These are phyloP conservation scores for Allomyces javanicus DNA, from an alignment of 192 early-diverging fungal genomes.

Conservation along the genomic window DNA sequence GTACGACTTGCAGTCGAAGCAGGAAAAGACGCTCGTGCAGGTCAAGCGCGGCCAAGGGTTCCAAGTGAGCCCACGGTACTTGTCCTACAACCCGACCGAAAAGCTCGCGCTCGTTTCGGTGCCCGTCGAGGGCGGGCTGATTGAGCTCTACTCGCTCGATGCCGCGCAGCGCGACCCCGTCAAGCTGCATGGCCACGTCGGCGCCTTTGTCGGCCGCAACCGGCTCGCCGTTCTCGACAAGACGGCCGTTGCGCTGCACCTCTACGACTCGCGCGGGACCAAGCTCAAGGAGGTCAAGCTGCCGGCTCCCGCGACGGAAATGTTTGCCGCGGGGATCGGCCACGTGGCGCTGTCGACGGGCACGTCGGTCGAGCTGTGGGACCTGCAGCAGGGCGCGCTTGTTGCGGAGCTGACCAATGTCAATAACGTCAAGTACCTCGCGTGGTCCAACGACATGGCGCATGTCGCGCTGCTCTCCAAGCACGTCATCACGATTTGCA, in stretches of 20 bases:
- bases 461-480: constrained; percentile 85
- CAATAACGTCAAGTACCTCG: constrained; percentile 77
- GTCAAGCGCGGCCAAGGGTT: constrained; percentile 47
- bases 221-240: constrained; percentile 93
- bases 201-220: constrained; percentile 89
- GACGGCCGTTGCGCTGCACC: constrained; percentile 54
- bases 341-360: constrained; percentile 57
- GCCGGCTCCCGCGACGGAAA: constrained; percentile 54
- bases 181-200: constrained; percentile 29
- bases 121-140: constrained; percentile 68
- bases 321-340: constrained; percentile 73
- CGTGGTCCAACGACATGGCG: constrained; percentile 77
- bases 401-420: constrained; percentile 56
- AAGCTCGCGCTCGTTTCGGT: constrained; percentile 65
- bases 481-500: constrained; percentile 82
- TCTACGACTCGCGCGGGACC: constrained; percentile 71
- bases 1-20: constrained; percentile 57
- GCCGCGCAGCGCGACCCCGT: constrained; percentile 28
- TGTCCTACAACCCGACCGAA: constrained; percentile 92
- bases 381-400: constrained; percentile 60
- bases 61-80: constrained; percentile 51
- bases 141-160: constrained; percentile 75
- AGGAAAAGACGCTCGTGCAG: constrained; percentile 57
- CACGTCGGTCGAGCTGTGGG: constrained; percentile 76
- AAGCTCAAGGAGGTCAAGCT: constrained; percentile 78